These are phyloP conservation scores for Pseudogymnoascus sp. DNA, from an alignment of 2,329 filamentous ascomycete species.

Conservation along the genomic window DNA sequence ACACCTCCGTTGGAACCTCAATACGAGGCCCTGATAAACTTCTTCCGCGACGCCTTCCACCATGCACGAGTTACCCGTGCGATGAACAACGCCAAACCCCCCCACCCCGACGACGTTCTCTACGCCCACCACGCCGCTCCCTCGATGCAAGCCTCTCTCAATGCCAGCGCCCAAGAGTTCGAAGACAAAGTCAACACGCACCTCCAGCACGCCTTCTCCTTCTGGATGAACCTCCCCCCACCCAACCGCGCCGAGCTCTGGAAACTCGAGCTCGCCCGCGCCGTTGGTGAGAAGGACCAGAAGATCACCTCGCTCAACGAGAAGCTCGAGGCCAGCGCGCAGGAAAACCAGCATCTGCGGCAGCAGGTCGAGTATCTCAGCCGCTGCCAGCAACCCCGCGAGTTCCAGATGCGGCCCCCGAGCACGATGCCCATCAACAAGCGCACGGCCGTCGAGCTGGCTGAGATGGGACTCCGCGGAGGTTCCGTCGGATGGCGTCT, in stretches of 20 bases:
- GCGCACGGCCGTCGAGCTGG: conserved; percentile 39
- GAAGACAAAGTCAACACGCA: conserved; percentile 67
- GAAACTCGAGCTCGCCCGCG: conserved; percentile 53
- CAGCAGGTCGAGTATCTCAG: conserved; percentile 52
- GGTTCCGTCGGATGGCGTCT: conserved; percentile 39
- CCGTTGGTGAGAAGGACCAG: conserved; percentile 47
- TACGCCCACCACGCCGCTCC: conserved; percentile 24
- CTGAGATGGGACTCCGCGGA: conserved; percentile 37
- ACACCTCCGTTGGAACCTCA: conserved; percentile 66
- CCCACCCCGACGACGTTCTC: conserved; percentile 31
- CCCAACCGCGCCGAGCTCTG: conserved; percentile 52
- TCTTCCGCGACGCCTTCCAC: conserved; percentile 59
- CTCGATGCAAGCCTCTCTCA: conserved; percentile 23
- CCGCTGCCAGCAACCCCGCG: conserved; percentile 50
- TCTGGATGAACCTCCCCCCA: conserved; percentile 60
- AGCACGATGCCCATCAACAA: conserved; percentile 44
- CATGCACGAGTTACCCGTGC: conserved; percentile 52
- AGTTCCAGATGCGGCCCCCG: conserved; percentile 47
- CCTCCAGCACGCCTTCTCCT: conserved; percentile 64
- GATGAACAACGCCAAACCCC: conserved; percentile 40
- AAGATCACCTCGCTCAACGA: conserved; percentile 44
- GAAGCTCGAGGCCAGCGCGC: conserved; percentile 34
- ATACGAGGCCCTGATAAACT: conserved; percentile 59
- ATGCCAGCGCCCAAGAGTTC: conserved; percentile 37
- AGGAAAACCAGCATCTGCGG: conserved; percentile 50